Evolutionary conservation across 305 asterid species (phyloP).

Genomic region (Fraxinus albicans): DNA sequence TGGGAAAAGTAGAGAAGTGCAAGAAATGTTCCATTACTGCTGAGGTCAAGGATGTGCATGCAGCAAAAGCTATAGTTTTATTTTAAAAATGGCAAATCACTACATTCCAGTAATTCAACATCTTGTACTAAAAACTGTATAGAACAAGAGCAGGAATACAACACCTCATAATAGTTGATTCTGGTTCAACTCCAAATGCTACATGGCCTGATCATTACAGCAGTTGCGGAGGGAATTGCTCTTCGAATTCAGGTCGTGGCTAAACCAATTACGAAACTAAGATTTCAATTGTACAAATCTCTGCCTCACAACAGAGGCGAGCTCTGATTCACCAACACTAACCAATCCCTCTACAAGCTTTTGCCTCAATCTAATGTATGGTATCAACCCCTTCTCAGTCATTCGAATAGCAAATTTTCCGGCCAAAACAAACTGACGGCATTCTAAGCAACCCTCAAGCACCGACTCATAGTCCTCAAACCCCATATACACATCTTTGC

Average conservation of each 20-base stretch:
- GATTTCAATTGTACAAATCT: constrained; percentile 60
- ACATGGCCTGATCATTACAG: background rate
- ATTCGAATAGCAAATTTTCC: constrained; percentile 59
- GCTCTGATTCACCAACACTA: constrained; percentile 53
- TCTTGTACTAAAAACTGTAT: background rate
- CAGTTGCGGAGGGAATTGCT: background rate
- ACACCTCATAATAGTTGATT: background rate
- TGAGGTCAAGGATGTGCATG: background rate
- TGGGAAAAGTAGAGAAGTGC: too few species aligned
- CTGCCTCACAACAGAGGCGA: constrained; percentile 58
- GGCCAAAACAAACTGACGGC: constrained; percentile 46
- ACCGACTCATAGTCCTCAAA: constrained; percentile 64
- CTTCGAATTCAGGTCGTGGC: background rate
- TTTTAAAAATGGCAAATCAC: background rate
- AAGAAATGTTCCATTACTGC: background rate
- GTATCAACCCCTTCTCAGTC: constrained; percentile 71
- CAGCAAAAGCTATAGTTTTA: too few species aligned
- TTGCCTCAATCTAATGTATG: constrained; percentile 62
- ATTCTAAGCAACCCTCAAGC: constrained; percentile 71
- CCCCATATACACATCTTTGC: constrained; percentile 46
- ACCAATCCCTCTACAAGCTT: constrained; percentile 65
- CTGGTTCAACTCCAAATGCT: background rate
- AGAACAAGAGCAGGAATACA: background rate
- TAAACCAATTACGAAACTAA: constrained; percentile 24
- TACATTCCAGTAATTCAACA: background rate